Evolutionary conservation across 441 rosid species (phyloP), one percentile per base, ranked within the genome.

Genomic region (Macaranga tanarius): DNA sequence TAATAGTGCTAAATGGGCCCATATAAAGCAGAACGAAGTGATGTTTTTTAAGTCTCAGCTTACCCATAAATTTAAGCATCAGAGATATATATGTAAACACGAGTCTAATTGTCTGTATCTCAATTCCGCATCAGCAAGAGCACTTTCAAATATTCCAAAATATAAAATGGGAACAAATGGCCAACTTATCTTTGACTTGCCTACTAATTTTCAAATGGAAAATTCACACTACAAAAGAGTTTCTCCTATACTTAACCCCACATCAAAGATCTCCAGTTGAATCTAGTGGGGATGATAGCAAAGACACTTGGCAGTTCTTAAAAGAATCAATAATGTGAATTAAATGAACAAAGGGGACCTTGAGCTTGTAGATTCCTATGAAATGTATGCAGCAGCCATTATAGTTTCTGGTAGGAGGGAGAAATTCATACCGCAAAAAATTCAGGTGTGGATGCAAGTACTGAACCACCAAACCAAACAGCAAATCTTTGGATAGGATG

Each of bases 381-480:
- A 34, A 72, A 42, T 16, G 7, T 22, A 28, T 58, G 63, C 9
- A 62, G 23, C 7, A 10, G 62, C 20, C 20, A 58, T 42, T 64
- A 8, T 2, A 26, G 54, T 23, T 71, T 57, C 22, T 19, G 45
- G 57, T 16, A 20, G 31, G 20, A 55, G 51, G 34, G 9, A 72
- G 45, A 64, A 76, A 73, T 79, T 69, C 86, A 60, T 89, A 89
- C 98, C 82, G 83, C 88, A 42, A 87, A 96, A 86, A 96, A 96
- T 86, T 96, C 99, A 17, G 95, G 98, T 25, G 99, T 96, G 56
- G 99, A 96, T 65, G 97, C 97, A 71, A 96, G 97, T 69, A 96
- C 97, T 47, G 99, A 96, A 81, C 99, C 98, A 63, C 98, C 99
- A 81, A 96, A 96, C 98, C 99, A 96, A 71, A 96, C 99, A 1